phyloP scores from a whole-genome alignment of 1,139 yeast genomes.

The Arxiozyma slooffiae region DNA sequence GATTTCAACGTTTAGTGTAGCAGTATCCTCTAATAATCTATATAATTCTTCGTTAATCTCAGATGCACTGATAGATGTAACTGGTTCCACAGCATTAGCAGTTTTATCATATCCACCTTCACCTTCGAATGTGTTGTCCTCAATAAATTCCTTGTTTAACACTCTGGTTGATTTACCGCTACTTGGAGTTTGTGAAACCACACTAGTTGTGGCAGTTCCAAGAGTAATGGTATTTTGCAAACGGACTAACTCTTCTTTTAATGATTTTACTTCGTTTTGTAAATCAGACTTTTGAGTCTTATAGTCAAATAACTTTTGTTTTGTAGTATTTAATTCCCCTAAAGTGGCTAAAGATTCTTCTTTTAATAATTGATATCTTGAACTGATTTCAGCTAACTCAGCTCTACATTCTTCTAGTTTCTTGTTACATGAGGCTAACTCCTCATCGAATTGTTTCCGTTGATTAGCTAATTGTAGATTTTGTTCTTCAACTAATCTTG shows the following conservation, averaged over 20 bases:
- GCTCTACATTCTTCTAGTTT: constrained; percentile 54
- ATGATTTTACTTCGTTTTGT: constrained; percentile 56
- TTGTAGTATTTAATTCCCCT: constrained; percentile 54
- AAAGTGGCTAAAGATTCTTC: constrained; percentile 53
- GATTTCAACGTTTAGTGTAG: constrained; percentile 71
- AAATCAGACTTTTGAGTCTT: constrained; percentile 61
- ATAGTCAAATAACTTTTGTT: constrained; percentile 51
- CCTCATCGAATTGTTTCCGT: constrained; percentile 45
- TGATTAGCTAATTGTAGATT: constrained; percentile 43
- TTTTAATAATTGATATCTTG: constrained; percentile 55
- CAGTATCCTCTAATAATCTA: constrained; percentile 67
- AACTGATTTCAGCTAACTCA: constrained; percentile 54
- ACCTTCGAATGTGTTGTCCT: constrained; percentile 3
- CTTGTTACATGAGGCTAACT: constrained; percentile 46
- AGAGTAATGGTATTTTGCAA: constrained; percentile 34
- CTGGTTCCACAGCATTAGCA: constrained; percentile 27
- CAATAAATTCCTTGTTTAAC: constrained; percentile 5
- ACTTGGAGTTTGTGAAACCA: constrained; percentile 19
- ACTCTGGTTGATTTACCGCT: constrained; percentile 8
- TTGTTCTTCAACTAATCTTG: constrained; percentile 38
- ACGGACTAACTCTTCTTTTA: constrained; percentile 55
- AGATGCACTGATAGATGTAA: constrained; percentile 40
- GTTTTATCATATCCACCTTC: not conserved
- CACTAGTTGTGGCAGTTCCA: constrained; percentile 27
- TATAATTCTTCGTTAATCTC: constrained; percentile 62